Conservation (phyloP, 768 basidiomycete genomes). For the Suillus subluteus region DNA sequence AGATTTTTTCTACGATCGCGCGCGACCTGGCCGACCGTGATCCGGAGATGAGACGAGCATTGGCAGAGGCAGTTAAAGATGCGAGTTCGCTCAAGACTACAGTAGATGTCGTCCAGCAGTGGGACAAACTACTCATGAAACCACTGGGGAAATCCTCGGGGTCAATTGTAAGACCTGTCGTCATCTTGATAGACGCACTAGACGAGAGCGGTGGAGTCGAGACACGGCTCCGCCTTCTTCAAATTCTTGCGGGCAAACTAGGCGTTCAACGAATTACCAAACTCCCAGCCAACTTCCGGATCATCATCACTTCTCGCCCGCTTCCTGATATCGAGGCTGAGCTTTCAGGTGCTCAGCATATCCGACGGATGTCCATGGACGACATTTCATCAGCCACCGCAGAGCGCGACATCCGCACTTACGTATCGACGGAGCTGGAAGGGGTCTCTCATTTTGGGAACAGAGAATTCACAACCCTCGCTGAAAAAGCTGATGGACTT, state of each 20-base stretch:
- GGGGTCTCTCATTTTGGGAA: background rate
- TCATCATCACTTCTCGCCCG: constrained; percentile 12
- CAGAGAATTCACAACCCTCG: background rate
- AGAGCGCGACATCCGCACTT: background rate
- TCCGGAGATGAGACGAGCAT: background rate
- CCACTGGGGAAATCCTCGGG: constrained; percentile 12
- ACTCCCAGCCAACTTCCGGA: constrained; percentile 14
- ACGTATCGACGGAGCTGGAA: background rate
- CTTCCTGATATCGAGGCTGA: background rate
- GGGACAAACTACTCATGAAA: constrained; percentile 21
- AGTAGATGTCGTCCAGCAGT: constrained; percentile 13
- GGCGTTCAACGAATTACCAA: background rate
- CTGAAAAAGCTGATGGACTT: background rate
- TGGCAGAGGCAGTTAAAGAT: background rate
- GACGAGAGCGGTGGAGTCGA: constrained; percentile 17
- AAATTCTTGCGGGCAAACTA: background rate
- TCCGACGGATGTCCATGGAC: background rate
- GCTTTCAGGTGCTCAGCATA: background rate
- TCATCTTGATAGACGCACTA: constrained; percentile 31
- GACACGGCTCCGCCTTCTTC: constrained; percentile 19
- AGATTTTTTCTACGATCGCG: constrained; percentile 17
- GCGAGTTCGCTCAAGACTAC: constrained; percentile 1
- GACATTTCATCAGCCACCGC: background rate
- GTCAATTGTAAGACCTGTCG: constrained; percentile 20
- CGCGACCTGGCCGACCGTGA: constrained; percentile 11